Evolutionary conservation across 2,329 filamentous ascomycete species (phyloP), one percentile per base, ranked within the genome.

Genomic region (Phaeosphaeriaceae sp.): DNA sequence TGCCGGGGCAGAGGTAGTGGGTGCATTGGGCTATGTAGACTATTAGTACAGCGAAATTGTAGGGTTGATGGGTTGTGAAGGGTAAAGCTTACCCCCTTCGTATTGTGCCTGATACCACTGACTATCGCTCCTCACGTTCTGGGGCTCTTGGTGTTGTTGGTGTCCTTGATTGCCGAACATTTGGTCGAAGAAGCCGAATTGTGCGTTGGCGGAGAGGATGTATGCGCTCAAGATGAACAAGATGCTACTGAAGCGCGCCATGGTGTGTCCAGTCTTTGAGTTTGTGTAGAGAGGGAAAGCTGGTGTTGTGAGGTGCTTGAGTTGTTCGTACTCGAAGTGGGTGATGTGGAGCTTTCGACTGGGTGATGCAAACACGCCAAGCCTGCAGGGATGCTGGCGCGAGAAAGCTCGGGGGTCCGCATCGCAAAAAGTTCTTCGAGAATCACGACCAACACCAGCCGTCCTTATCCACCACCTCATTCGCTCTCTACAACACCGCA

Each of bases 121-220:
- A 15, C 92, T 91, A 79, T 98, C 94, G 72, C 92, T 96, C 1
- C 92, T 86, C 26, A 91, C 92, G 77, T 97, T 95, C 71, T 92
- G 90, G 24, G 89, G 84, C 55, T 85, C 83, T 50, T 87, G 86
- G 48, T 85, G 83, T 46, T 85, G 84, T 44, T 84, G 82, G 77
- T 49, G 85, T 79, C 65, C 88, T 85, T 57, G 86, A 83, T 84
- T 83, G 69, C 88, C 86, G 78, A 99, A 98, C 92, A 98, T 97
- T 72, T 98, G 93, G 77, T 97, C 94, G 81, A 98, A 99, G 86
- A 99, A 97, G 75, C 92, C 91, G 78, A 98, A 98, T 80, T 98
- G 94, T 11, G 92, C 92, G 57, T 85, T 82, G 3, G 84, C 88
- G 61, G 86, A 80, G 59, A 92, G 74, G 26, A 93, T 77, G 51